Evolutionary conservation across 257 asterid species (phyloP).

Genomic region (Paulownia fortunei): DNA sequence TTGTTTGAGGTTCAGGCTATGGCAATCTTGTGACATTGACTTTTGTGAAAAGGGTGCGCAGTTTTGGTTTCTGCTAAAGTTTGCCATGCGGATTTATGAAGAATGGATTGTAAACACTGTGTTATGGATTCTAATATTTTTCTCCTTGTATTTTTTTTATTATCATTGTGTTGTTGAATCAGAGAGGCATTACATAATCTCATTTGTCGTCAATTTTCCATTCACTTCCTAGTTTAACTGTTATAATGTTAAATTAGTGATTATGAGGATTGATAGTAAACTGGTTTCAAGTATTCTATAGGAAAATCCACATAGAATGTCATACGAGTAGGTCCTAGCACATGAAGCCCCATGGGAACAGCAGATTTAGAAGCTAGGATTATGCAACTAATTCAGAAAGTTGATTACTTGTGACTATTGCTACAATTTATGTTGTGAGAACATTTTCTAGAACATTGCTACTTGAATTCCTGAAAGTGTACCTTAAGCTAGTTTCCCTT

Average conservation of each 20-base stretch:
- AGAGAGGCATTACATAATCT: background rate
- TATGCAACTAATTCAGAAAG: background rate
- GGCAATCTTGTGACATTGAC: background rate
- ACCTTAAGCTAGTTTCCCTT: background rate
- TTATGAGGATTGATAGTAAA: background rate
- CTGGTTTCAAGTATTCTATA: background rate
- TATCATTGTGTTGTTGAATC: slow-evolving; percentile 5
- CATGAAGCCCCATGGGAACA: slow-evolving; percentile 10
- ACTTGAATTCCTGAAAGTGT: background rate
- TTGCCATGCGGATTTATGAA: slow-evolving; percentile 2
- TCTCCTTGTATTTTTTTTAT: background rate
- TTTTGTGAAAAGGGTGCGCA: background rate
- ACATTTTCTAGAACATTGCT: background rate
- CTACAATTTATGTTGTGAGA: background rate
- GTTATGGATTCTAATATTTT: background rate
- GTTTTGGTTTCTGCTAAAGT: background rate
- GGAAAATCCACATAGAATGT: background rate
- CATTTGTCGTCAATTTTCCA: background rate
- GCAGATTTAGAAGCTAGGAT: background rate
- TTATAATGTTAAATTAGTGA: background rate
- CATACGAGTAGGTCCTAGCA: background rate
- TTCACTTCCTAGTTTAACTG: background rate
- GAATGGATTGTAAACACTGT: background rate
- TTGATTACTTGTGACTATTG: background rate
- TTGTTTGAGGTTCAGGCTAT: background rate